These are phyloP conservation scores for Debaryomyces fabryi DNA, from an alignment of 1,139 yeast genomes.

Conservation along the genomic window DNA sequence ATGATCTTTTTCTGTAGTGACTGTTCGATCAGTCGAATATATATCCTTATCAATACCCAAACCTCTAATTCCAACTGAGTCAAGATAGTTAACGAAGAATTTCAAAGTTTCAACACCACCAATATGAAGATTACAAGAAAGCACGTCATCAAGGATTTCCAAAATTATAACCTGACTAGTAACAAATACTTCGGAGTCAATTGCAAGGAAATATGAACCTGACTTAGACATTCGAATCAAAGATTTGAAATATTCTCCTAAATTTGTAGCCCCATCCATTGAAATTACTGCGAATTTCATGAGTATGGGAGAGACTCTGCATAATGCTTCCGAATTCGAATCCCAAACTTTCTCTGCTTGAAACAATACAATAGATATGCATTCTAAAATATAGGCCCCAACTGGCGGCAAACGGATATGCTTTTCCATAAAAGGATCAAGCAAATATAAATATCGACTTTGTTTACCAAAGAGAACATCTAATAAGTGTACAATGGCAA, in stretches of 20 bases:
- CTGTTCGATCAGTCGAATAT: slow-evolving; percentile 30
- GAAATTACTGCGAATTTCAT: slow-evolving; percentile 44
- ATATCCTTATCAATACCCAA: slow-evolving; percentile 46
- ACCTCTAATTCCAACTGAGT: slow-evolving; percentile 58
- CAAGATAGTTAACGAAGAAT: slow-evolving; percentile 46
- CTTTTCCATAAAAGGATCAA: slow-evolving; percentile 49
- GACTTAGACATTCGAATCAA: slow-evolving; percentile 40
- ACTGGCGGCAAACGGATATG: slow-evolving; percentile 45
- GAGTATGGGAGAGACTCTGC: slow-evolving; percentile 58
- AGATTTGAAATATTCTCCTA: slow-evolving; percentile 35
- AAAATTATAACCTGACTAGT: slow-evolving; percentile 63
- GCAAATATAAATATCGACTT: slow-evolving; percentile 60
- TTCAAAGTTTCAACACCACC: slow-evolving; percentile 42
- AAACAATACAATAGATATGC: slow-evolving; percentile 49
- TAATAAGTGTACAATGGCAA: slow-evolving; percentile 59
- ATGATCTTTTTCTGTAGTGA: slow-evolving; percentile 45
- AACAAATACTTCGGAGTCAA: slow-evolving; percentile 49
- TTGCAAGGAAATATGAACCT: slow-evolving; percentile 49
- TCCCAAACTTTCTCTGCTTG: slow-evolving; percentile 62
- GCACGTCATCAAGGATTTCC: slow-evolving; percentile 58
- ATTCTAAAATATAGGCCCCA: slow-evolving; percentile 53
- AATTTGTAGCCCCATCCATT: slow-evolving; percentile 21
- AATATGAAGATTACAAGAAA: slow-evolving; percentile 44
- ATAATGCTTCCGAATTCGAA: slow-evolving; percentile 62
- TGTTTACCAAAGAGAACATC: slow-evolving; percentile 70